Evolutionary conservation across 768 basidiomycete species (phyloP).

Genomic region (Tulasnella sp.): DNA sequence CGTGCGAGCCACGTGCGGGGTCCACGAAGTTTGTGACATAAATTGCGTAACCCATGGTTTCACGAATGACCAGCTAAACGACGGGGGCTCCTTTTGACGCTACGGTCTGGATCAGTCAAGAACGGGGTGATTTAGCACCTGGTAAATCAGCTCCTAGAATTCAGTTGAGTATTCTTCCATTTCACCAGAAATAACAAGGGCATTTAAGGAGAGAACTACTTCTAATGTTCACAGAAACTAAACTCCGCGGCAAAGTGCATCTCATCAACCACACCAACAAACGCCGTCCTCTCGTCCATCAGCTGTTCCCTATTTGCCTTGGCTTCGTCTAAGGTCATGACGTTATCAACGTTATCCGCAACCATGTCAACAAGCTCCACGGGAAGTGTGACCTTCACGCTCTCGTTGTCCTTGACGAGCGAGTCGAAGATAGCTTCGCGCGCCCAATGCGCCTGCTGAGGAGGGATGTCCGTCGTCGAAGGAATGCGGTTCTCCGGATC

Average conservation of each 20-base stretch:
- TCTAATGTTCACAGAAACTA: slow-evolving; percentile 22
- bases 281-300: slow-evolving; percentile 22
- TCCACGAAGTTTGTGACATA: too few relatives aligned
- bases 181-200: not conserved
- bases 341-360: not conserved
- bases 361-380: slow-evolving; percentile 17
- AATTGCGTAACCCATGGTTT: too few relatives aligned
- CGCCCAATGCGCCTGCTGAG: slow-evolving; percentile 3
- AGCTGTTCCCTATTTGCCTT: slow-evolving; percentile 8
- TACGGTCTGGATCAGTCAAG: too few relatives aligned
- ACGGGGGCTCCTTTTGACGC: too few relatives aligned
- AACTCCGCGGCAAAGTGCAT: slow-evolving; percentile 7
- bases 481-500: slow-evolving; percentile 10
- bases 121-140: not conserved
- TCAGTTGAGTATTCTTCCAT: not conserved
- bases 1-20: too few relatives aligned
- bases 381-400: not conserved
- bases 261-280: not conserved
- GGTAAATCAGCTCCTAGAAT: not conserved
- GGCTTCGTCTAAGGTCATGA: slow-evolving; percentile 19
- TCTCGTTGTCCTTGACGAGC: not conserved
- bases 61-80: too few relatives aligned
- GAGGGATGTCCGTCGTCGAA: slow-evolving; percentile 15
- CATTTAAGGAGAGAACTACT: not conserved
- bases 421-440: not conserved